Conservation (phyloP, 164 flowering plant genomes). For the Santalum album region DNA sequence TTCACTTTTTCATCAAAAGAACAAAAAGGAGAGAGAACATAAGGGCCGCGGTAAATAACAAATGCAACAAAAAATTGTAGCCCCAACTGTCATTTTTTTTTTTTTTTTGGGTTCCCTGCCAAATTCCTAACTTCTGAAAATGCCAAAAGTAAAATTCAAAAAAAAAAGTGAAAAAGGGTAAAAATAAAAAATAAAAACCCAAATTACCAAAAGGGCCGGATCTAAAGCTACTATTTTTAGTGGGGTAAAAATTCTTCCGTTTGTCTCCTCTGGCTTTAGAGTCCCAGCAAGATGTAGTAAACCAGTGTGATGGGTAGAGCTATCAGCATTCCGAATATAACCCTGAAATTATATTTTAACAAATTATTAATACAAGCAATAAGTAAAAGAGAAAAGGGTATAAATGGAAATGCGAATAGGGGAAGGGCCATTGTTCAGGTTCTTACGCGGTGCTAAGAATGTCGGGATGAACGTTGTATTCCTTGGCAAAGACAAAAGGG, state of each 20-base stretch:
- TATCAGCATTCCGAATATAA: constrained; percentile 91
- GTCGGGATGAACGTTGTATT: constrained; percentile 82
- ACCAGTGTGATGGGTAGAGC: constrained; percentile 93
- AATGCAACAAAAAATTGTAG: no score
- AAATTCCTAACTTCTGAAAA: no score
- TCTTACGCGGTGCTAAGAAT: constrained; percentile 82
- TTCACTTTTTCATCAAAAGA: constrained; percentile 2
- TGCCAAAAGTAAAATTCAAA: no score
- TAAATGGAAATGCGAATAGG: no score
- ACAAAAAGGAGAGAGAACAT: neutral
- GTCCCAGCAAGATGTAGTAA: constrained; percentile 89
- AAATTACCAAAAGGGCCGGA: neutral
- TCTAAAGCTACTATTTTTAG: neutral
- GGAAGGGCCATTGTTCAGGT: neutral
- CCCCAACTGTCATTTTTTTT: no score
- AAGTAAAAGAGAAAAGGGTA: no score
- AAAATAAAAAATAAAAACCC: neutral
- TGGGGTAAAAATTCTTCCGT: neutral
- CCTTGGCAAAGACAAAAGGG: constrained; percentile 90
- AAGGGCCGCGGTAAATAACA: neutral
- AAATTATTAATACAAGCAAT: no score
- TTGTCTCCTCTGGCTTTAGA: constrained; percentile 14
- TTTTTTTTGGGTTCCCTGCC: no score
- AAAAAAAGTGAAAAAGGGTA: neutral
- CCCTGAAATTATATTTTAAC: constrained; percentile 28